A percentile compares a stretch with the other conserved stretches of the same genome.
Conservation (phyloP, 192 early-diverging fungal species). For the Fimicolochytrium jonesii region DNA sequence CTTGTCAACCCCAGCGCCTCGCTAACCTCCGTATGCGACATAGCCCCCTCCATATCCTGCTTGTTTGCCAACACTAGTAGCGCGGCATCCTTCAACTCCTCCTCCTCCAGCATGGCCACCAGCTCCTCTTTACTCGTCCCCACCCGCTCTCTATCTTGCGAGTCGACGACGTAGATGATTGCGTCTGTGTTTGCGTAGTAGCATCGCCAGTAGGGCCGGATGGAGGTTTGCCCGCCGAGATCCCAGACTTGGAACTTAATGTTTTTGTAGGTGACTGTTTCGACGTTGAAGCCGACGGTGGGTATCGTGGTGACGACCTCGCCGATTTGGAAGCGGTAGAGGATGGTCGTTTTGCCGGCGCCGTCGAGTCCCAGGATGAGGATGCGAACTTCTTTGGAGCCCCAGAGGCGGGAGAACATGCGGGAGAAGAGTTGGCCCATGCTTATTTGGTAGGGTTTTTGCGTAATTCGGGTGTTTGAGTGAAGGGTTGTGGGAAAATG, state of each 20-base stretch:
- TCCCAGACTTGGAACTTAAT: slow-evolving; percentile 99
- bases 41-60: slow-evolving; percentile 94
- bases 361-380: slow-evolving; percentile 94
- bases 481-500: no score
- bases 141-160: slow-evolving; percentile 85
- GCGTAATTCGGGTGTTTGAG: no score
- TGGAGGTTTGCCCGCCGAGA: slow-evolving; percentile 84
- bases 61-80: slow-evolving; percentile 97
- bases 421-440: slow-evolving; percentile 75
- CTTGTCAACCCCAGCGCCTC: slow-evolving; percentile 77
- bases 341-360: slow-evolving; percentile 96
- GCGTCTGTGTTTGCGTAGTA: slow-evolving; percentile 99
- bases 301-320: slow-evolving; percentile 98
- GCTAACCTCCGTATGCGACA: slow-evolving; percentile 84
- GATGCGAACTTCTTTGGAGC: slow-evolving; percentile 93
- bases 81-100: slow-evolving; percentile 83
- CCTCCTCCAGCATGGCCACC: slow-evolving; percentile 90
- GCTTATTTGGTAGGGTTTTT: no score
- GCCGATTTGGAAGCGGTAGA: slow-evolving; percentile 92
- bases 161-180: slow-evolving; percentile 97
- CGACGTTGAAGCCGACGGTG: slow-evolving; percentile 80
- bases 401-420: slow-evolving; percentile 77
- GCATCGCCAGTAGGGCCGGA: slow-evolving; percentile 97
- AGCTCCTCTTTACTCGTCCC: slow-evolving; percentile 85
- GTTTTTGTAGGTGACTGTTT: slow-evolving; percentile 94